Evolutionary conservation across 768 basidiomycete species (phyloP).

Genomic region (Amylocystis lapponica): DNA sequence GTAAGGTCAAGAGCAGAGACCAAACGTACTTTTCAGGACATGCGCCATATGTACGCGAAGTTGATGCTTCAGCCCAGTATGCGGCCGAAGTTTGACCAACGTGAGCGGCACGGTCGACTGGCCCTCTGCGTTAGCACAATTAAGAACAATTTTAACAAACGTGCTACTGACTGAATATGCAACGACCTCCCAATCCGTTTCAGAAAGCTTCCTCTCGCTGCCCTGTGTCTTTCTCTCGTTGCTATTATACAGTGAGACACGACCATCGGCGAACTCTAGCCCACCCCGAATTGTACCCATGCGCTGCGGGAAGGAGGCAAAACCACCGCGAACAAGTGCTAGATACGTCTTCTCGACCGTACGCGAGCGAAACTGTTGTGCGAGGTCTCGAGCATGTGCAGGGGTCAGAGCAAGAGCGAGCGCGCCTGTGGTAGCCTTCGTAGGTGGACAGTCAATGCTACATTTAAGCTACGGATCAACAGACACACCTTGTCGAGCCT

Average conservation of each 20-base stretch:
- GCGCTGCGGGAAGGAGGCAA: constrained; percentile 33
- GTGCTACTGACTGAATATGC: constrained; percentile 46
- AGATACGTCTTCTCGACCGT: constrained; percentile 54
- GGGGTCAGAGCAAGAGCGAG: constrained; percentile 48
- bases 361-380: constrained; percentile 46
- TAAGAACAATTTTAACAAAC: background rate
- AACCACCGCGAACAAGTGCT: constrained; percentile 53
- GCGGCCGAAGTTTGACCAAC: constrained; percentile 47
- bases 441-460: background rate
- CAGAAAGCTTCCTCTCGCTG: constrained; percentile 29
- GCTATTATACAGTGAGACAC: constrained; percentile 27
- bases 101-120: constrained; percentile 44
- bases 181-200: constrained; percentile 55
- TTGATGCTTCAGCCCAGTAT: constrained; percentile 64
- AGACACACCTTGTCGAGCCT: constrained; percentile 56
- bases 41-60: constrained; percentile 60
- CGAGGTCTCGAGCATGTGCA: constrained; percentile 40
- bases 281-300: constrained; percentile 36
- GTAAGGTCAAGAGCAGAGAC: background rate
- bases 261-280: constrained; percentile 41
- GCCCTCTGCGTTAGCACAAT: background rate
- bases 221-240: constrained; percentile 16
- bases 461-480: background rate
- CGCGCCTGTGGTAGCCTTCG: constrained; percentile 57
- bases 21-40: constrained; percentile 38